These are phyloP conservation scores for Prunus dulcis DNA, from an alignment of 306 rosid species.

Conservation along the genomic window DNA sequence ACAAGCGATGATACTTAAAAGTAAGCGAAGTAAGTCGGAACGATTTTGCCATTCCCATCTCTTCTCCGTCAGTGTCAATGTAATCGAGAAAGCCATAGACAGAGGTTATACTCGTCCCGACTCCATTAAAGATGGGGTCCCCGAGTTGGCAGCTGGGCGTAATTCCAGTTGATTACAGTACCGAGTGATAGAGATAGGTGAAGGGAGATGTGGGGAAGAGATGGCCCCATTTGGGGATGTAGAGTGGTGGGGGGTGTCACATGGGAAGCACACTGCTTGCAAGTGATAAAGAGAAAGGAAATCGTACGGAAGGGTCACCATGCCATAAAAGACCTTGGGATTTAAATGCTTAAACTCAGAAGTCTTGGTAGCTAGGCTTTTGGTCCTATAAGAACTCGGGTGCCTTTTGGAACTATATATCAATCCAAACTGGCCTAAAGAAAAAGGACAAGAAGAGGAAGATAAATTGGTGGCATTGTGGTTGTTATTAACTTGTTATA, in stretches of 20 bases:
- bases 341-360: not conserved
- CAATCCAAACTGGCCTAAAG: not conserved
- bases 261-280: conserved; percentile 10
- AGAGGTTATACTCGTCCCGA: not conserved
- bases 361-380: not conserved
- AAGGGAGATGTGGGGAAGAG: conserved; percentile 15
- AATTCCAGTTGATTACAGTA: not conserved
- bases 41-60: too few species aligned
- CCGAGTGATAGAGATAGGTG: not conserved
- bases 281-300: not conserved
- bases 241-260: conserved; percentile 1
- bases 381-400: not conserved
- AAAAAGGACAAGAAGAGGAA: not conserved
- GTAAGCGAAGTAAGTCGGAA: too few species aligned
- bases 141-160: not conserved
- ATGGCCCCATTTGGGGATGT: not conserved
- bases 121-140: conserved; percentile 1
- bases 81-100: not conserved
- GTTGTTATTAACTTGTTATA: not conserved
- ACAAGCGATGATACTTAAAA: too few species aligned
- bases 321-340: not conserved
- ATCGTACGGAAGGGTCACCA: conserved; percentile 15
- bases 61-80: too few species aligned
- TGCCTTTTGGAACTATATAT: not conserved
- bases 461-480: not conserved